Evolutionary conservation across 805 yeast genomes (phyloP).

Genomic region (Helenozyma rhizophorensis): DNA sequence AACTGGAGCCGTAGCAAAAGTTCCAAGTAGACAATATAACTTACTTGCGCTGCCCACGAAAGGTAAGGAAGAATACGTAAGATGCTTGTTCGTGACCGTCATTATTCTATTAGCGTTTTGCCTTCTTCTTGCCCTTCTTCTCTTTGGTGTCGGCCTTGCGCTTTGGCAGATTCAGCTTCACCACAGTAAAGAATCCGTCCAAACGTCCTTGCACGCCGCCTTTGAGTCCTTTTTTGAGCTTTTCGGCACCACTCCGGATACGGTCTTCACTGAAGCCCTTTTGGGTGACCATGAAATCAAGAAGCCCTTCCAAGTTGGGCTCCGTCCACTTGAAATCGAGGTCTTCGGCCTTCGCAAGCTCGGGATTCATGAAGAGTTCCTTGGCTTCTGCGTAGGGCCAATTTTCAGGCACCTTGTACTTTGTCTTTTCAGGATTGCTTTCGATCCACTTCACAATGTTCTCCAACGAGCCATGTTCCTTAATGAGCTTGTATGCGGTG

Average conservation of each 20-base stretch:
- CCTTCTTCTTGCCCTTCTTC: slow-evolving; percentile 29
- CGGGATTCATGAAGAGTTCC: slow-evolving; percentile 78
- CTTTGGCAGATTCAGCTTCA: slow-evolving; percentile 34
- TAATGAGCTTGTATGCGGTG: slow-evolving; percentile 83
- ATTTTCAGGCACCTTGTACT: slow-evolving; percentile 83
- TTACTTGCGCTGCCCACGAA: not conserved
- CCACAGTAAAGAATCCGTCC: slow-evolving; percentile 84
- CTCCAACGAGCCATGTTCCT: slow-evolving; percentile 79
- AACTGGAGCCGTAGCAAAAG: too few relatives aligned
- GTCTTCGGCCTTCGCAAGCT: slow-evolving; percentile 58
- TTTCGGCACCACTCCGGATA: slow-evolving; percentile 79
- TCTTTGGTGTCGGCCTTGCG: slow-evolving; percentile 34
- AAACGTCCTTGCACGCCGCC: slow-evolving; percentile 86
- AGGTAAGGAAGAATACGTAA: not conserved
- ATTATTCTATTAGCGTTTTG: slow-evolving; percentile 15
- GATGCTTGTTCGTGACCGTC: not conserved
- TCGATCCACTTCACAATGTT: slow-evolving; percentile 65
- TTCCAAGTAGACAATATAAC: too few relatives aligned
- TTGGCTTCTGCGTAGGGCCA: slow-evolving; percentile 94
- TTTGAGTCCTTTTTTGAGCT: slow-evolving; percentile 78
- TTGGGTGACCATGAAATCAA: slow-evolving; percentile 76
- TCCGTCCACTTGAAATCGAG: slow-evolving; percentile 79
- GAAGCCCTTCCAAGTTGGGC: slow-evolving; percentile 81
- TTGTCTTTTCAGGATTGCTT: slow-evolving; percentile 49
- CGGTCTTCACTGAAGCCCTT: slow-evolving; percentile 94